Evolutionary conservation across 306 rosid species (phyloP).

Genomic region (Cicer arietinum): DNA sequence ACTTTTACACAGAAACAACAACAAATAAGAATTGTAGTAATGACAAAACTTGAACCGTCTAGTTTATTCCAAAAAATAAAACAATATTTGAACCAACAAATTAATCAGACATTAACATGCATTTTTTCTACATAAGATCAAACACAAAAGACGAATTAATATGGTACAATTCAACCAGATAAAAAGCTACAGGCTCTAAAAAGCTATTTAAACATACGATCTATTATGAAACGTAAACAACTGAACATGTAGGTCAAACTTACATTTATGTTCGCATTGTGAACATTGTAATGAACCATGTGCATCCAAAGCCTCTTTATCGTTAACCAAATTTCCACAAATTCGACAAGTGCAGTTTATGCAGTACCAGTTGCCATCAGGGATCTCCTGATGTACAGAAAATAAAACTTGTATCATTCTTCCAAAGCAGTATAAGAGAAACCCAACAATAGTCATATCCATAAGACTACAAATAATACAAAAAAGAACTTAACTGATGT

Average conservation of each 20-base stretch:
- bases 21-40: constrained; percentile 8
- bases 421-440: constrained; percentile 38
- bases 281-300: constrained; percentile 73
- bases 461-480: constrained; percentile 24
- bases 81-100: constrained; percentile 30
- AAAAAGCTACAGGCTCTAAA: constrained; percentile 27
- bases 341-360: constrained; percentile 82
- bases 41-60: constrained; percentile 10
- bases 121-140: constrained; percentile 32
- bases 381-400: constrained; percentile 77
- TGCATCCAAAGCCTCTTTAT: constrained; percentile 63
- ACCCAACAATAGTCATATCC: constrained; percentile 37
- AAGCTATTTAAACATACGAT: constrained; percentile 20
- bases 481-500: constrained; percentile 19
- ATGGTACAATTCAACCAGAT: constrained; percentile 6
- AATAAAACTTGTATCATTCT: constrained; percentile 37
- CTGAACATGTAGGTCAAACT: constrained; percentile 40
- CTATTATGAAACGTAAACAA: constrained; percentile 12
- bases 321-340: constrained; percentile 77
- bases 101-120: constrained; percentile 12
- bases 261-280: constrained; percentile 95
- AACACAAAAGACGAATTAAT: constrained; percentile 5
- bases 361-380: constrained; percentile 97
- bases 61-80: background rate
- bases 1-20: constrained; percentile 12